Base-by-base conservation (phyloP, 495 filamentous ascomycete genomes). In the Aspergillus affinis region DNA sequence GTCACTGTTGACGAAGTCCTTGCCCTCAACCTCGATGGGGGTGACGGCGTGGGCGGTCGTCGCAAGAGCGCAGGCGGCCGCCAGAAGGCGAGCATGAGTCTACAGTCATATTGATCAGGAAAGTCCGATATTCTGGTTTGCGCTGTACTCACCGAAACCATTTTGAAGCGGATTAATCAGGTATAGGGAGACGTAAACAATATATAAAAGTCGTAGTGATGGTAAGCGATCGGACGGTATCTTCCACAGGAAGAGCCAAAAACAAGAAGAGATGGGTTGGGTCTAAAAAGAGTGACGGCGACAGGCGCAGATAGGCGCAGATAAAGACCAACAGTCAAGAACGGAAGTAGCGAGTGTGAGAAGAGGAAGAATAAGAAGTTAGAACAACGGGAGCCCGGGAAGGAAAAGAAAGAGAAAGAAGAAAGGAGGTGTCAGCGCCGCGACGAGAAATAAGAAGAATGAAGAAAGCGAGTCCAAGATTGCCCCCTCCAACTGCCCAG, bases 1-100 rank as follows among this genome's bases (percentile, higher is more conserved):
- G 55, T 86, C 79, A 48, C 83, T 82, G 78, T 96, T 89, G 69
- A 97, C 84, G 72, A 97, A 96, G 74, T 95, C 84, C 63, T 85
- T 82, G 57, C 89, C 90, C 51, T 88, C 72, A 51, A 94, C 86
- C 56, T 84, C 82, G 53, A 98, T 79, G 15, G 89, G 79, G 55
- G 82, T 84, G 44, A 96, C 86, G 20, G 91, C 93, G 18, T 78
- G 71, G 18, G 81, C 87, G 48, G 84, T 76, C 61, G 81, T 77
- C 41, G 74, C 72, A 49, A 79, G 65, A 53, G 74, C 77, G 66
- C 72, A 78, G 36, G 66, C 67, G 29, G 75, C 73, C 51, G 78
- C 72, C 56, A 78, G 58, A 41, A 78, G 63, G 64, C 70, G 70
- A 65, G 65, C 61, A 62, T 68, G 71, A 46, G 70, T 66, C 74